Conservation (phyloP, 371 early-diverging fungal species). For the Capillidium rhysosporum region DNA sequence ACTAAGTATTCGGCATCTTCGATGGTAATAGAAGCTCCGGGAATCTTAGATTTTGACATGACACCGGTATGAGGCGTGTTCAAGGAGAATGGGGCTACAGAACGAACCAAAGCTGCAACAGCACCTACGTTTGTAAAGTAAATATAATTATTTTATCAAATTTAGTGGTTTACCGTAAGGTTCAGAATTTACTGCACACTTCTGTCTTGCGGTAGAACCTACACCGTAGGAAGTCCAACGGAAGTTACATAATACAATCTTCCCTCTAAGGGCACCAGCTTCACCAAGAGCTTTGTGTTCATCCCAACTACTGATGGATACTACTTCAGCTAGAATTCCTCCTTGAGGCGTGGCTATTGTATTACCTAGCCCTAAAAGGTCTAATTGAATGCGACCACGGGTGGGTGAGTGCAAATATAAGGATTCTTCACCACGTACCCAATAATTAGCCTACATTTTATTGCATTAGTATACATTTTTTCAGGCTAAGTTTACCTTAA, state of each 20-base stretch:
- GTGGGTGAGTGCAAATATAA: slow-evolving; percentile 20
- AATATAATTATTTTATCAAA: not conserved
- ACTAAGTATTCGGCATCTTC: slow-evolving; percentile 26
- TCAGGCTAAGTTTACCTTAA: not conserved
- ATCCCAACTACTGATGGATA: slow-evolving; percentile 19
- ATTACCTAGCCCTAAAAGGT: slow-evolving; percentile 25
- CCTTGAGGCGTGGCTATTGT: slow-evolving; percentile 18
- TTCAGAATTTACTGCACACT: slow-evolving; percentile 23
- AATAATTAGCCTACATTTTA: slow-evolving; percentile 13
- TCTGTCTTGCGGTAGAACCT: slow-evolving; percentile 13
- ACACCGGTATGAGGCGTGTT: slow-evolving; percentile 24
- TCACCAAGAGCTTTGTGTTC: slow-evolving; percentile 17
- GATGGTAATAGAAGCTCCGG: slow-evolving; percentile 24
- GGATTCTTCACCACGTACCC: slow-evolving; percentile 23
- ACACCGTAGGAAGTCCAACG: slow-evolving; percentile 15
- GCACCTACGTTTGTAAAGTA: slow-evolving; percentile 11
- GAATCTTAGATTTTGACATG: slow-evolving; percentile 15
- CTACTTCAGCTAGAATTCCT: slow-evolving; percentile 23
- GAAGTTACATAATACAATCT: slow-evolving; percentile 26
- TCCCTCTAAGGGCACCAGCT: slow-evolving; percentile 16
- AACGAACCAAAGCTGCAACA: slow-evolving; percentile 23
- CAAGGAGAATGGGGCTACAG: slow-evolving; percentile 22
- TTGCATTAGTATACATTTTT: not conserved
- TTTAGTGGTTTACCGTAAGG: slow-evolving; percentile 13
- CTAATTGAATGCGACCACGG: slow-evolving; percentile 19